Evolutionary conservation across 1,139 yeast species (phyloP), one percentile per base, ranked within the genome.

Genomic region (Pichia sp.): DNA sequence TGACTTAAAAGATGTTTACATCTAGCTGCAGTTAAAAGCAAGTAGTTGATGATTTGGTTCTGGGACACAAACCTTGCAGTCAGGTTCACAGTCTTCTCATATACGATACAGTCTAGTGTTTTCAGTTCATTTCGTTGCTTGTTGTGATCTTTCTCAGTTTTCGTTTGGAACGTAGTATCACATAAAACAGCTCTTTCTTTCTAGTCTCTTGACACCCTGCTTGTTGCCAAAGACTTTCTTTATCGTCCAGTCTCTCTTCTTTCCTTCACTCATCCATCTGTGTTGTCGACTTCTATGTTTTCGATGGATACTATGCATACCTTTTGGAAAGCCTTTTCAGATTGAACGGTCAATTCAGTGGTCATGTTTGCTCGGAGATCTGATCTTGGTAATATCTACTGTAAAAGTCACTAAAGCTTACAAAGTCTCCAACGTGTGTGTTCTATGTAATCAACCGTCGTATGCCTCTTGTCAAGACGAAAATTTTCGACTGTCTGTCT

Each of bases 311-410:
- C 19, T 11, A 16, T 51, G 80, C 95, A 76, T 83, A 88, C 95
- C 95, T 93, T 95, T 87, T 93, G 99, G 97, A 87, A 93, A 89
- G 99, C 99, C 84, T 96, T 93, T 86, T 95, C 99, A 77, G 97
- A 88, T 87, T 93, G 99, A 82, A 95, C 99, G 79, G 97, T 90
- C 84, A 93, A 90, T 87, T 93, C 99, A 80, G 98, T 88, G 78
- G 98, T 95, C 98, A 93, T 93, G 82, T 81, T 81, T 61, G 59
- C 51, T 59, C 61, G 55, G 60, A 52, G 49, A 41, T 48, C 42
- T 46, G 47, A 53, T 54, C 53, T 53, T 56, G 44, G 13, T 36
- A 13, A 11, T 36, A 36, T 13, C 15, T 36, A 36, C 8, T 36
- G 4, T 13, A 36, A 36, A 36, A 36, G 15, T 11, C 7, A 5